phyloP scores from a whole-genome alignment of 306 rosid genomes.

The Glycine soja region DNA sequence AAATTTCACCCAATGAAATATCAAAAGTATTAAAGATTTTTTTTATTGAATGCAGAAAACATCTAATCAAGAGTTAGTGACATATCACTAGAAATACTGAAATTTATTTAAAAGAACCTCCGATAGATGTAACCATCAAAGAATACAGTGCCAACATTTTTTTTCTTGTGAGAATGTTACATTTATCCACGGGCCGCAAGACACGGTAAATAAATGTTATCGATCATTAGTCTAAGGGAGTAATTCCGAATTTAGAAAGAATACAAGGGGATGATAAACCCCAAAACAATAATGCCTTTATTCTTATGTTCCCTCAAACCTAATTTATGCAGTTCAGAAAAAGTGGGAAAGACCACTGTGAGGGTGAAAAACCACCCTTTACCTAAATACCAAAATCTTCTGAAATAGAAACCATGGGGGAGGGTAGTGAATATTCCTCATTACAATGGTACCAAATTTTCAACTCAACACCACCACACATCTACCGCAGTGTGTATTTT shows the following conservation, averaged over 20 bases:
- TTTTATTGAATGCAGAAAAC: too few species aligned
- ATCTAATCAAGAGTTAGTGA: too few species aligned
- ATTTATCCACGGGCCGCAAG: neutral
- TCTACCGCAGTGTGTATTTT: neutral
- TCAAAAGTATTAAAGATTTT: too few species aligned
- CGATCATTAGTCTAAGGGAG: slow-evolving; percentile 9
- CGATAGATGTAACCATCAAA: too few species aligned
- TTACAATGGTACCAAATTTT: slow-evolving; percentile 24
- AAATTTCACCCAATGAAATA: too few species aligned
- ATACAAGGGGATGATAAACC: slow-evolving; percentile 22
- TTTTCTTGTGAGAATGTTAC: neutral
- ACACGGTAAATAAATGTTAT: slow-evolving; percentile 8
- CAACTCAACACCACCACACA: slow-evolving; percentile 21
- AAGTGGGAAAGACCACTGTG: slow-evolving; percentile 18
- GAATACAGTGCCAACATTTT: neutral
- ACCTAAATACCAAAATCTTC: slow-evolving; percentile 50
- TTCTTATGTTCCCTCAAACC: slow-evolving; percentile 40
- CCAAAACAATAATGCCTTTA: slow-evolving; percentile 48
- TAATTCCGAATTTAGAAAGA: slow-evolving; percentile 30
- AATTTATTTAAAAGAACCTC: too few species aligned
- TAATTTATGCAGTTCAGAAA: slow-evolving; percentile 33
- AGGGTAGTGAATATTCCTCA: slow-evolving; percentile 19
- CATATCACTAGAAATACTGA: too few species aligned
- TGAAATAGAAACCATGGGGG: neutral
- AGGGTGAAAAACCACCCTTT: slow-evolving; percentile 44